A percentile compares a stretch with the other conserved stretches of the same genome.
Conservation (phyloP, 1,139 yeast species). For the Saccharomycopsis phalli region DNA sequence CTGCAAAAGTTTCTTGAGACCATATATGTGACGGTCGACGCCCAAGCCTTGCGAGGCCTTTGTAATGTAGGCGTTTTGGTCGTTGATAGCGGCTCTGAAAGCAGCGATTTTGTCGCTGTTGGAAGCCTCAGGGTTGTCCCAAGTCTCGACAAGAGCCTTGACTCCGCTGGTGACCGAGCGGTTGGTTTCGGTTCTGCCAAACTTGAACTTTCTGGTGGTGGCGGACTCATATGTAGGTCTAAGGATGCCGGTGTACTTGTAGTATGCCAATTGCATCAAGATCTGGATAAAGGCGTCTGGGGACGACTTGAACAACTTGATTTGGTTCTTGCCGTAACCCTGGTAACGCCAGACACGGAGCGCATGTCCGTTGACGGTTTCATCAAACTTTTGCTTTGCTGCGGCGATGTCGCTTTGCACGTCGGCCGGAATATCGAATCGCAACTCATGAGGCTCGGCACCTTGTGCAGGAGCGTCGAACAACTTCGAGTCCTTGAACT, state of each 20-base stretch:
- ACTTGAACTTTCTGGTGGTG: constrained; percentile 80
- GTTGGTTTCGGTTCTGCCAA: constrained; percentile 96
- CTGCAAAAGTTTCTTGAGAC: constrained; percentile 65
- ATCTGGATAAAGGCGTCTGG: constrained; percentile 77
- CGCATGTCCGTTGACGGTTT: constrained; percentile 44
- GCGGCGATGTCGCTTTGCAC: constrained; percentile 43
- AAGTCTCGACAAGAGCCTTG: constrained; percentile 62
- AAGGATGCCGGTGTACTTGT: constrained; percentile 68
- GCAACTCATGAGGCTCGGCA: constrained; percentile 25
- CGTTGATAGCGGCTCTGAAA: constrained; percentile 63
- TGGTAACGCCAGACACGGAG: constrained; percentile 61
- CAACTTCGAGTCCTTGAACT: constrained; percentile 32
- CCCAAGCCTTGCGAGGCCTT: constrained; percentile 84
- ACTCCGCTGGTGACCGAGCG: constrained; percentile 79
- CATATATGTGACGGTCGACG: constrained; percentile 90
- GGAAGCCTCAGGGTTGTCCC: constrained; percentile 54
- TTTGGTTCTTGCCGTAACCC: constrained; percentile 63
- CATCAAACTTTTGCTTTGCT: constrained; percentile 49
- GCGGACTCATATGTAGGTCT: constrained; percentile 96
- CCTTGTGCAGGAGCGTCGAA: constrained; percentile 3
- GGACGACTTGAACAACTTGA: constrained; percentile 59
- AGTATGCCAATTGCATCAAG: constrained; percentile 69
- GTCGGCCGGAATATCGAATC: constrained; percentile 36
- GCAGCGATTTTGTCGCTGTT: constrained; percentile 54
- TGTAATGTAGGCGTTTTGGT: constrained; percentile 67